Base-by-base conservation (phyloP, 2,329 filamentous ascomycete species). In the Hypoxylon sp. region DNA sequence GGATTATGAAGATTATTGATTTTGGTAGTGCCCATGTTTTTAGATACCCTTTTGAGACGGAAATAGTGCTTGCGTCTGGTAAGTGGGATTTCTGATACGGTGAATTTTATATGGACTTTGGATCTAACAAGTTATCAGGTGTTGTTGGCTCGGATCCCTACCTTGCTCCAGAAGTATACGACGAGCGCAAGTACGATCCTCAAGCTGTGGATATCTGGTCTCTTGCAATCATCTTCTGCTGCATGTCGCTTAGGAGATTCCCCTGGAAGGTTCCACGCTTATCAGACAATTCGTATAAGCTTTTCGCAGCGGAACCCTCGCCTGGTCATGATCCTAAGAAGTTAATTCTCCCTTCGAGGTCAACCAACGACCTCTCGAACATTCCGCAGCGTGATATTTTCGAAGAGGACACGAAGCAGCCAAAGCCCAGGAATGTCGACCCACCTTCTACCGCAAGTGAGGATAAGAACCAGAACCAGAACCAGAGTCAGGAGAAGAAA, bases 1-100 rank as follows among this genome's bases (percentile, higher is more conserved):
- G 96, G 1, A 98, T 99, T 75, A 97, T 99, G 94, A 99, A 99
- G 82, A 92, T 99, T 72, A 99, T 99, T 76, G 96, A 99, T 80
- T 99, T 99, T 81, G 96, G 96, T 27, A 98, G 95, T 82, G 95
- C 96, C 0, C 95, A 96, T 73, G 95, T 99, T 44, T 99, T 97
- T 83, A 91, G 93, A 76, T 99, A 99, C 85, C 96, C 96, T 0
- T 98, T 99, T 77, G 96, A 99, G 81, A 94, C 91, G 72, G 93
- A 93, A 58, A 89, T 95, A 64, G 93, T 96, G 13, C 85, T 91
- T 49, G 92, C 94, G 40, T 91, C 89, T 79, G 94, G 94, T 96
- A 82, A 82, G 91, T 81, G 35, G 31, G 37, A 42, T 35, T 44
- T 33, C 14, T 7, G 6, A 8, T 4, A 4, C 10, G n/a, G 20